These are phyloP conservation scores for Chalciporus sp. DNA, from an alignment of 1,284 basidiomycete genomes.

Conservation along the genomic window DNA sequence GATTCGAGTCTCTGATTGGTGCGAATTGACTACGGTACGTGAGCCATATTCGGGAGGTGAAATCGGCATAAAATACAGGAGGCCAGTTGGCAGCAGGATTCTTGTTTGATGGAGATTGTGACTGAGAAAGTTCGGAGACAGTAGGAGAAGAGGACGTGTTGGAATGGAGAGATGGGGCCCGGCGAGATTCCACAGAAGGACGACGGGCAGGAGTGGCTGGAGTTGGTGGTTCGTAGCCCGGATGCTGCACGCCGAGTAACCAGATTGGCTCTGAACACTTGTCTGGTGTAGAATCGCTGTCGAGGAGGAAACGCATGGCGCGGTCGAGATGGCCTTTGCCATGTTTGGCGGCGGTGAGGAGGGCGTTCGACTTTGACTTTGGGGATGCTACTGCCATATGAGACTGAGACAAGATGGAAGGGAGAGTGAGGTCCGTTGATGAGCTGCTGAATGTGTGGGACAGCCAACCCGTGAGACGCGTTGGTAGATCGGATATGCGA, in stretches of 20 bases:
- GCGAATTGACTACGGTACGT: slow-evolving; percentile 91
- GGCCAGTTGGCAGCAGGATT: slow-evolving; percentile 68
- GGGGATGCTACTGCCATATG: slow-evolving; percentile 39
- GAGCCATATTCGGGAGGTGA: slow-evolving; percentile 85
- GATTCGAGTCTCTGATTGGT: slow-evolving; percentile 73
- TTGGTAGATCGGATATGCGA: slow-evolving; percentile 53
- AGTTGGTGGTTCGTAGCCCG: slow-evolving; percentile 65
- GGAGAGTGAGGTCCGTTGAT: slow-evolving; percentile 69
- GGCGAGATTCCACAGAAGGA: slow-evolving; percentile 36
- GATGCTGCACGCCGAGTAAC: slow-evolving; percentile 81
- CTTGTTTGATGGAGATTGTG: slow-evolving; percentile 40
- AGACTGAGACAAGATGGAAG: slow-evolving; percentile 56
- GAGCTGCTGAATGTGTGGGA: slow-evolving; percentile 72
- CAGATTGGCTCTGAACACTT: slow-evolving; percentile 80
- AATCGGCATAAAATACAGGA: slow-evolving; percentile 86
- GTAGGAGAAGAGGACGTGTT: slow-evolving; percentile 50
- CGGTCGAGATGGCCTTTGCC: slow-evolving; percentile 77
- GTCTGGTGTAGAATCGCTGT: slow-evolving; percentile 82
- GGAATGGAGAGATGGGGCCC: slow-evolving; percentile 47
- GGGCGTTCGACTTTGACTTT: slow-evolving; percentile 49
- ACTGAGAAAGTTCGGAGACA: slow-evolving; percentile 41
- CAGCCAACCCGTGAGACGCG: slow-evolving; percentile 76
- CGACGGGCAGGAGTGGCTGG: slow-evolving; percentile 33
- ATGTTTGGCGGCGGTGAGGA: slow-evolving; percentile 67
- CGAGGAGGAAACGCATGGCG: slow-evolving; percentile 81